phyloP scores from a whole-genome alignment of 108 stramenopile species.

The Conticribra guillardii region DNA sequence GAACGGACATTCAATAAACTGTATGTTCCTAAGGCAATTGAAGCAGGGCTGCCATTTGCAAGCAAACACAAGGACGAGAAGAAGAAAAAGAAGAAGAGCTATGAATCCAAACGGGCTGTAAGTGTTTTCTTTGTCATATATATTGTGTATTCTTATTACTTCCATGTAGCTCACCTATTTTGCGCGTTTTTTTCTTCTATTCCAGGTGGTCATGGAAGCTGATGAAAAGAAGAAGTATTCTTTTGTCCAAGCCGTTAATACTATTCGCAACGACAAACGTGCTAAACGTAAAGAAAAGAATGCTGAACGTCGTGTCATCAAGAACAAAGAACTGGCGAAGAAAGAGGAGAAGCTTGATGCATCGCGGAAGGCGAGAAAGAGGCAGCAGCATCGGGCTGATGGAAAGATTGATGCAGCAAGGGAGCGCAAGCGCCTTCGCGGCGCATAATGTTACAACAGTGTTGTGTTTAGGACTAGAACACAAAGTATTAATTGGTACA shows the following conservation, averaged over 20 bases:
- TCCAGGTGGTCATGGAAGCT: slow-evolving; percentile 72
- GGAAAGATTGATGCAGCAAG: slow-evolving; percentile 77
- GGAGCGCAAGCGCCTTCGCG: slow-evolving; percentile 62
- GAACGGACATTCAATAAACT: slow-evolving; percentile 85
- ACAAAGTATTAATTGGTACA: too few species aligned
- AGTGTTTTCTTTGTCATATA: slow-evolving; percentile 1
- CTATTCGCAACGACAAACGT: slow-evolving; percentile 87
- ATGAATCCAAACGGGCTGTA: slow-evolving; percentile 81
- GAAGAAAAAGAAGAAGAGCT: slow-evolving; percentile 74
- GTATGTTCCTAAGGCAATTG: slow-evolving; percentile 87
- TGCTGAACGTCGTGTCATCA: slow-evolving; percentile 55
- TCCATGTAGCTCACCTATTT: too few species aligned
- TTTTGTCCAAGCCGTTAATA: slow-evolving; percentile 84
- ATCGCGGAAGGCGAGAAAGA: slow-evolving; percentile 70
- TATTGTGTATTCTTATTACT: too few species aligned
- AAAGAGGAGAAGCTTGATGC: slow-evolving; percentile 71
- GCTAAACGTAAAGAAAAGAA: slow-evolving; percentile 74
- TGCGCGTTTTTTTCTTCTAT: not conserved
- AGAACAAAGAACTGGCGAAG: slow-evolving; percentile 68
- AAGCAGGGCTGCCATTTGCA: slow-evolving; percentile 91
- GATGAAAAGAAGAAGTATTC: slow-evolving; percentile 81
- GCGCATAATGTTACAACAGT: too few species aligned
- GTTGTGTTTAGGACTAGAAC: too few species aligned
- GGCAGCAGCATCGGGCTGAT: slow-evolving; percentile 78
- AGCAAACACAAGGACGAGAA: slow-evolving; percentile 91